Evolutionary conservation across 176 grass and related monocot genomes (phyloP).

Genomic region (Oropetium thomaeum): DNA sequence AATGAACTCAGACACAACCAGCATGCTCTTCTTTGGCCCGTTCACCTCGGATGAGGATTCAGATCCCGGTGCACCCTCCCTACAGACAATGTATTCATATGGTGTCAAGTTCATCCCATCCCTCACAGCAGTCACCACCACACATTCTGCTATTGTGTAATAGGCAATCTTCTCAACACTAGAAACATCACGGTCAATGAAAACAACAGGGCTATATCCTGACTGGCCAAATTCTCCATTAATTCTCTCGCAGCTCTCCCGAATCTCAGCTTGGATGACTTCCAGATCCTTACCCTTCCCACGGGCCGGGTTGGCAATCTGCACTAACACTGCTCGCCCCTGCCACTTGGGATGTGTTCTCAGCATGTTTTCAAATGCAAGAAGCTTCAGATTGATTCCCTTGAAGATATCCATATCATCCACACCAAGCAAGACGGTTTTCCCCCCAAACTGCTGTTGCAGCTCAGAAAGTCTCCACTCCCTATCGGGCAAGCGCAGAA

Average conservation of each 20-base stretch:
- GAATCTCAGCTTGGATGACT: slow-evolving; percentile 72
- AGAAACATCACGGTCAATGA: slow-evolving; percentile 61
- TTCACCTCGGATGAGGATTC: slow-evolving; percentile 33
- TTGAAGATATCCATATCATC: slow-evolving; percentile 99
- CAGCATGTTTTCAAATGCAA: slow-evolving; percentile 93
- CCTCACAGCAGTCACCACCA: slow-evolving; percentile 89
- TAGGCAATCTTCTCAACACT: slow-evolving; percentile 92
- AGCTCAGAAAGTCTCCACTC: slow-evolving; percentile 71
- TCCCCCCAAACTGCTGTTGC: slow-evolving; percentile 69
- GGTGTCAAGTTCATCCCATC: slow-evolving; percentile 99
- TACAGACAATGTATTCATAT: slow-evolving; percentile 92
- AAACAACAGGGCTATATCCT: slow-evolving; percentile 77
- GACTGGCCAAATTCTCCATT: slow-evolving; percentile 63
- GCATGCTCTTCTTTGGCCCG: slow-evolving; percentile 76
- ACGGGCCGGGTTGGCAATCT: slow-evolving; percentile 79
- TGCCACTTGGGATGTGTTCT: slow-evolving; percentile 82
- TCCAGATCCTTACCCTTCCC: slow-evolving; percentile 77
- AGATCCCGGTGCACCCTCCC: slow-evolving; percentile 55
- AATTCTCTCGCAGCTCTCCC: slow-evolving; percentile 65
- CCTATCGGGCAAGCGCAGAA: slow-evolving; percentile 62
- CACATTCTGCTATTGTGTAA: slow-evolving; percentile 89
- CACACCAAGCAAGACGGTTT: slow-evolving; percentile 81
- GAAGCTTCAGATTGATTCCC: slow-evolving; percentile 92
- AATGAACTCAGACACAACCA: slow-evolving; percentile 96
- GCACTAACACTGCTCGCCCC: slow-evolving; percentile 75